A percentile compares a stretch with the other conserved stretches of the same genome.
These are phyloP conservation scores for Ormosia semicastrata DNA, from an alignment of 306 rosid genomes.

Conservation along the genomic window DNA sequence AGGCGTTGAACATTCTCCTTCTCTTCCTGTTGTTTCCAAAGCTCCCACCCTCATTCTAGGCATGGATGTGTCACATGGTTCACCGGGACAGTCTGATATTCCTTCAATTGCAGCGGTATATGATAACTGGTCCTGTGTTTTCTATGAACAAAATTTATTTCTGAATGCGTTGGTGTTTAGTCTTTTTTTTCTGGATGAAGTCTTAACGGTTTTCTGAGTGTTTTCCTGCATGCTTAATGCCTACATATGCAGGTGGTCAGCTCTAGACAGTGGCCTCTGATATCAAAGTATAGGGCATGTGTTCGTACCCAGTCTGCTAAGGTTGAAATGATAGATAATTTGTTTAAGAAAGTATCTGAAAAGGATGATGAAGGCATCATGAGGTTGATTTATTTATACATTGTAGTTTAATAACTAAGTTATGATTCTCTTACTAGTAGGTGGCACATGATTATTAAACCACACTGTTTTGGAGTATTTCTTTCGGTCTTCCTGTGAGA, in stretches of 20 bases:
- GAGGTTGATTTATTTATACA: constrained; percentile 42
- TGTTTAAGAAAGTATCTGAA: constrained; percentile 67
- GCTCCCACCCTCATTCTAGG: constrained; percentile 85
- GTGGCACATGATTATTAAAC: not conserved
- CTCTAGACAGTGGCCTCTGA: constrained; percentile 89
- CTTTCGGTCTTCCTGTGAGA: not conserved
- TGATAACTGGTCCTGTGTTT: not conserved
- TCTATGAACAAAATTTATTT: not conserved
- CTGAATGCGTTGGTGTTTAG: not conserved
- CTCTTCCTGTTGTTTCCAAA: constrained; percentile 80
- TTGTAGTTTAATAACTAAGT: not conserved
- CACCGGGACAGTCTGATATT: constrained; percentile 91
- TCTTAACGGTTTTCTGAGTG: not conserved
- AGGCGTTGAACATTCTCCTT: constrained; percentile 61
- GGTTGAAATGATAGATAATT: constrained; percentile 89
- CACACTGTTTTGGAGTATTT: not conserved
- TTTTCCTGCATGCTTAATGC: not conserved
- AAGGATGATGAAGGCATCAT: constrained; percentile 87
- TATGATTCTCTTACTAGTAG: not conserved
- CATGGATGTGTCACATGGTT: constrained; percentile 99
- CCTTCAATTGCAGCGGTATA: constrained; percentile 96
- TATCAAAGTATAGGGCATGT: constrained; percentile 85
- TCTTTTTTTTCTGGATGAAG: not conserved
- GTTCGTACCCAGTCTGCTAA: constrained; percentile 89
- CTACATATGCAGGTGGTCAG: constrained; percentile 71